Evolutionary conservation across 768 basidiomycete genomes (phyloP).

Genomic region (Dendrothele bispora): DNA sequence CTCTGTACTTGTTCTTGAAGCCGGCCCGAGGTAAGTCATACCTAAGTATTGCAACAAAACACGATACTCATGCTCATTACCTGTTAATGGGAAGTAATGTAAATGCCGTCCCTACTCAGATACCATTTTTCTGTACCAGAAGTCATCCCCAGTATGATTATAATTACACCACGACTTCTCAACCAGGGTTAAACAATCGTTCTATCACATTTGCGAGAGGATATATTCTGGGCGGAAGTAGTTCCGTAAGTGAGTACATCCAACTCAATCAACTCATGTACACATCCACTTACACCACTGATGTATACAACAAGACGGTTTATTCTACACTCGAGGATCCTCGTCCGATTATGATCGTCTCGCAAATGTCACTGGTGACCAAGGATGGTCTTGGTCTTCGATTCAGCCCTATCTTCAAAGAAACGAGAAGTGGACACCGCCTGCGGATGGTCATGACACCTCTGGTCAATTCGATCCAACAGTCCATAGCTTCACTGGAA

Average conservation of each 20-base stretch:
- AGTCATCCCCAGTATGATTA: too few species aligned
- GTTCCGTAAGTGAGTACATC: slow-evolving; percentile 6
- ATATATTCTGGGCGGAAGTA: slow-evolving; percentile 12
- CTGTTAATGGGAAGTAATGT: too few species aligned
- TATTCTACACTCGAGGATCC: slow-evolving; percentile 17
- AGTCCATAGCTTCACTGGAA: slow-evolving; percentile 25
- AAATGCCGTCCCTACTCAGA: too few species aligned
- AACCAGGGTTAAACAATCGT: slow-evolving; percentile 10
- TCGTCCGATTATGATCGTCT: slow-evolving; percentile 30
- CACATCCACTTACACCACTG: neutral
- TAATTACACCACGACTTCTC: too few species aligned
- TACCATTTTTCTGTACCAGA: too few species aligned
- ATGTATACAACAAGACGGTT: neutral
- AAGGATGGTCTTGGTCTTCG: slow-evolving; percentile 32
- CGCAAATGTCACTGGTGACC: slow-evolving; percentile 25
- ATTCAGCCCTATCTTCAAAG: slow-evolving; percentile 22
- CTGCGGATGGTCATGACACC: slow-evolving; percentile 31
- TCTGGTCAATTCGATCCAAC: slow-evolving; percentile 30
- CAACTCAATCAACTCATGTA: neutral
- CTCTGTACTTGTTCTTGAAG: too few species aligned
- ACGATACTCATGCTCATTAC: too few species aligned
- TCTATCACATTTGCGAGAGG: slow-evolving; percentile 13
- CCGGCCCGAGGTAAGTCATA: too few species aligned
- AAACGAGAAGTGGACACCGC: slow-evolving; percentile 28
- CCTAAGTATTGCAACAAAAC: too few species aligned